Evolutionary conservation across 208 protist species (phyloP).

Genomic region (Trypanosoma platydactyli): DNA sequence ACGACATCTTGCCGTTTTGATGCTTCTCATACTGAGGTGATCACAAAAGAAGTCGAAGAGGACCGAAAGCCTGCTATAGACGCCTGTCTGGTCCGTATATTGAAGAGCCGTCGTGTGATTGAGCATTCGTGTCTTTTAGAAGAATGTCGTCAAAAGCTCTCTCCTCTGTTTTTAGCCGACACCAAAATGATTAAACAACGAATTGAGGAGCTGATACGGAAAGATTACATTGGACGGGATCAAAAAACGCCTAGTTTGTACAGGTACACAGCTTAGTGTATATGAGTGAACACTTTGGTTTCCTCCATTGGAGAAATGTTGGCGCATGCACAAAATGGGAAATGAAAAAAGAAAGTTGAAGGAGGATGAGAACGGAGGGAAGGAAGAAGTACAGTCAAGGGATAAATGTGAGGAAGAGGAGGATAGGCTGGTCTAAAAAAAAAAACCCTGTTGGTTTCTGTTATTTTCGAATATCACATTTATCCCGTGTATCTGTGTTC

Average conservation of each 20-base stretch:
- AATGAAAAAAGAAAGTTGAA: neutral
- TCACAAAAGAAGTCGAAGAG: slow-evolving; percentile 62
- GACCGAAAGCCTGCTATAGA: slow-evolving; percentile 80
- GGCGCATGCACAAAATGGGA: neutral
- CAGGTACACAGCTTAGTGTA: slow-evolving; percentile 58
- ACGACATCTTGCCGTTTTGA: slow-evolving; percentile 37
- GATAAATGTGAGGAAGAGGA: neutral
- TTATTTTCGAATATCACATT: slow-evolving; percentile 1
- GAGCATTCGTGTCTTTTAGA: slow-evolving; percentile 68
- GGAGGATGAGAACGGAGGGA: neutral
- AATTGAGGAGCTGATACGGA: slow-evolving; percentile 84
- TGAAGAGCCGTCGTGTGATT: slow-evolving; percentile 76
- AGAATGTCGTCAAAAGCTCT: slow-evolving; percentile 74
- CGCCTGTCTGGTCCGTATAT: slow-evolving; percentile 81
- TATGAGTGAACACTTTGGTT: neutral
- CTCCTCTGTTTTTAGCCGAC: slow-evolving; percentile 61
- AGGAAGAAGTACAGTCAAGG: too few relatives aligned
- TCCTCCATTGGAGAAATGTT: too few relatives aligned
- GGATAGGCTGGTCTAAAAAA: neutral
- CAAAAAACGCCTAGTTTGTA: slow-evolving; percentile 52
- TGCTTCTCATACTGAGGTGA: slow-evolving; percentile 36
- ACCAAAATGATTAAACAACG: slow-evolving; percentile 80
- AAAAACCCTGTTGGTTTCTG: slow-evolving; percentile 16
- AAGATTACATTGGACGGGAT: slow-evolving; percentile 82
- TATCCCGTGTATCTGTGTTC: slow-evolving; percentile 7